Conservation (phyloP, 495 filamentous ascomycete genomes). For the Hypoxylon crocopeplum region DNA sequence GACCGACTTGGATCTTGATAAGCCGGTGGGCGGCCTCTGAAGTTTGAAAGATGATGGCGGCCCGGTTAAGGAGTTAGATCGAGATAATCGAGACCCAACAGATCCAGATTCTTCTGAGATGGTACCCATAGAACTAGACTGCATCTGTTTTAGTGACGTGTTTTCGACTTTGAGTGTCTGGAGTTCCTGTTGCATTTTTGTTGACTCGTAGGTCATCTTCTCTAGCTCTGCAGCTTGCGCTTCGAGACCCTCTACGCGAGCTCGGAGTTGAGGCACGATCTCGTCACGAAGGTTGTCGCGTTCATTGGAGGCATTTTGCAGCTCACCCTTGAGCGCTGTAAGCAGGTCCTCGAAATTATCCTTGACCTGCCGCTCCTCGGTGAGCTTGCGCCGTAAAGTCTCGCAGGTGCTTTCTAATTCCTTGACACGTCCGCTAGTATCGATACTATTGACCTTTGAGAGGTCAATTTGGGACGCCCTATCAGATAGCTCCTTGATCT, state of each 20-base stretch:
- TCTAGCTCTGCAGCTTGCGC: conserved; percentile 69
- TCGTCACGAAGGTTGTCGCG: conserved; percentile 91
- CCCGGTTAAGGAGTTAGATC: conserved; percentile 54
- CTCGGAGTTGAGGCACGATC: conserved; percentile 74
- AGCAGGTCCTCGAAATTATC: conserved; percentile 94
- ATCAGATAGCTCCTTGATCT: conserved; percentile 80
- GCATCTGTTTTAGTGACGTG: conserved; percentile 44
- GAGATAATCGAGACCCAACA: conserved; percentile 40
- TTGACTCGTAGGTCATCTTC: conserved; percentile 73
- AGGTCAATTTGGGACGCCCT: conserved; percentile 67
- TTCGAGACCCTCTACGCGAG: conserved; percentile 80
- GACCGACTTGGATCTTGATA: conserved; percentile 66
- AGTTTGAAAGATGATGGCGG: conserved; percentile 36
- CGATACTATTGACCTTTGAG: conserved; percentile 52
- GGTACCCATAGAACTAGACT: conserved; percentile 33
- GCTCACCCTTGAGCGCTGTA: conserved; percentile 79
- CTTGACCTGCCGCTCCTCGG: conserved; percentile 86
- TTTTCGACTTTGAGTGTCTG: conserved; percentile 74
- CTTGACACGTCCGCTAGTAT: conserved; percentile 62
- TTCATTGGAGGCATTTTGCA: conserved; percentile 84
- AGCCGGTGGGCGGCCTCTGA: conserved; percentile 44
- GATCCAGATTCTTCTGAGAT: conserved; percentile 40
- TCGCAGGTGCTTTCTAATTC: conserved; percentile 84
- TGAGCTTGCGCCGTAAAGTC: conserved; percentile 75
- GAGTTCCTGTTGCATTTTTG: conserved; percentile 82